Conservation (phyloP, 1,139 yeast genomes). For the Saccharomyces hybrid region DNA sequence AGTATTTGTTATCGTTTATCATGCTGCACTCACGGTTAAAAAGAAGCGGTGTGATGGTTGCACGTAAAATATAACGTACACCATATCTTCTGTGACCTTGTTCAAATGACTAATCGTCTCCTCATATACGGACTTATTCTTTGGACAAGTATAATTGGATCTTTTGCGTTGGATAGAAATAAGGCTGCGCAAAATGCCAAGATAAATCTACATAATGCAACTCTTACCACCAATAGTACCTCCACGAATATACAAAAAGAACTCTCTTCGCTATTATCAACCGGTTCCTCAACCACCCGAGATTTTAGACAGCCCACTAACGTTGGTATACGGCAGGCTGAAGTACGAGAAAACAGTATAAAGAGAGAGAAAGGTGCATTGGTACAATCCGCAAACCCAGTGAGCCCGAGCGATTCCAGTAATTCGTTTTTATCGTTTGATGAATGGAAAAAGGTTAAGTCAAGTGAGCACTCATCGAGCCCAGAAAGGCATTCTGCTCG, state of each 20-base stretch:
- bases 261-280: not conserved
- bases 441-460: slow-evolving; percentile 69
- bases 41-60: not conserved
- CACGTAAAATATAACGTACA: not conserved
- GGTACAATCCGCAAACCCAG: not conserved
- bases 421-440: slow-evolving; percentile 67
- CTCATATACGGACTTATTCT: not conserved
- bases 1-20: not conserved
- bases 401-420: not conserved
- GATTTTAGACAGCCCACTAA: not conserved
- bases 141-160: not conserved
- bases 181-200: not conserved
- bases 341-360: not conserved
- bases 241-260: not conserved
- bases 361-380: not conserved
- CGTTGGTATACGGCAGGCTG: not conserved
- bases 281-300: not conserved
- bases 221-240: not conserved
- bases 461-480: slow-evolving; percentile 25
- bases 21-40: not conserved
- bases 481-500: slow-evolving; percentile 13
- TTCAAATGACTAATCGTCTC: not conserved
- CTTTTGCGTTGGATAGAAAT: not conserved
- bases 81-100: not conserved
- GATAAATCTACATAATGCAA: not conserved